Base-by-base conservation (phyloP, 129 eudicot genomes). In the Sambucus nigra region DNA sequence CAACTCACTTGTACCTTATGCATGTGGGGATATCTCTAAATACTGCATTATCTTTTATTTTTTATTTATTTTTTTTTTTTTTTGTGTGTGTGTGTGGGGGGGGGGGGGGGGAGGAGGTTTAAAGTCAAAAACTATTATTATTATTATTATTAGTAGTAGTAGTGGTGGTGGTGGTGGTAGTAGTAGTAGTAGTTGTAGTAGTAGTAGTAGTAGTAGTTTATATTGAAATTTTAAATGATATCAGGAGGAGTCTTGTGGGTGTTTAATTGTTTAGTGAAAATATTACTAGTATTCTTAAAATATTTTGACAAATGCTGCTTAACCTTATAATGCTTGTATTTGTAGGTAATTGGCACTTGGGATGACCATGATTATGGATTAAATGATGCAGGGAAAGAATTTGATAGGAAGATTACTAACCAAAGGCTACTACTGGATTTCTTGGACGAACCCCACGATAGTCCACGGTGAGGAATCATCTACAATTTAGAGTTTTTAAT, bases 291-390 rank as follows among this genome's bases (percentile, higher is more conserved):
- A 48, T 31, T 61, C 16, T 32, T 14, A 11, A n/a, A n/a, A 31
- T 15, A 32, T 10, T 13, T 4, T 1, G 0, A 1, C 8, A 17
- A 7, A 5, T 55, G 5, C 3, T 25, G 11, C 24, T 61, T 64
- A 10, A 64, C 44, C 6, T 1, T 25, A 39, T 63, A 27, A 54
- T 18, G 18, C 3, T 42, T 53, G 45, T 41, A 53, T 25, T 55
- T 39, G 17, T 70, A 75, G 87, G 84, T 78, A 7, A 66, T 82
- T 59, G 93, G 93, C 64, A 82, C 93, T 11, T 82, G 93, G 93
- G 82, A 82, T 75, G 93, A 82, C 57, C 93, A 82, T 45, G 93
- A 82, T 59, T 82, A 78, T 50, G 86, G 86, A 39, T 55, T 82
- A 16, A 82, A 82, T 62, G 80, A 82, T 66, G 86, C 93, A 10